A percentile compares a stretch with the other conserved stretches of the same genome.
phyloP scores from a whole-genome alignment of 169 alveolate genomes.

The Cryptosporidium sp. region DNA sequence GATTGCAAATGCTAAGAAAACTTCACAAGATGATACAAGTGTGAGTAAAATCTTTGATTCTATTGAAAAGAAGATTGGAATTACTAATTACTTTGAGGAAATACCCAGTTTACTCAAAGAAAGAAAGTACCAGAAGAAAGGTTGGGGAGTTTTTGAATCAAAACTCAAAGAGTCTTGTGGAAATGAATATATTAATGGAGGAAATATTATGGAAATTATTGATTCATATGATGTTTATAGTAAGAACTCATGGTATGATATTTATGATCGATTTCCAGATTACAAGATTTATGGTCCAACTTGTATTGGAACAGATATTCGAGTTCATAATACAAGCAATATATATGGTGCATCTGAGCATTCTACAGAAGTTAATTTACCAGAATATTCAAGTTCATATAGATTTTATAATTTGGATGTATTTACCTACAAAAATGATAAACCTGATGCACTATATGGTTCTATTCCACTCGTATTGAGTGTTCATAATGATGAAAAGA shows the following conservation, averaged over 20 bases:
- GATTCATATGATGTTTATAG: slow-evolving; percentile 50
- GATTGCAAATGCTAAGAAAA: slow-evolving; percentile 11
- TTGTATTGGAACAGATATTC: slow-evolving; percentile 77
- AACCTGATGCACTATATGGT: slow-evolving; percentile 70
- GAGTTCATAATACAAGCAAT: slow-evolving; percentile 46
- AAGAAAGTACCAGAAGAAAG: slow-evolving; percentile 43
- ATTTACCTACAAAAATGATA: slow-evolving; percentile 69
- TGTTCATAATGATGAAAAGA: slow-evolving; percentile 8
- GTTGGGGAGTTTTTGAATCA: slow-evolving; percentile 36
- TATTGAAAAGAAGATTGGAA: slow-evolving; percentile 17
- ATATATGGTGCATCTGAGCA: slow-evolving; percentile 81
- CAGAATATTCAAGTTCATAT: slow-evolving; percentile 81
- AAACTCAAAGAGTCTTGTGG: slow-evolving; percentile 16
- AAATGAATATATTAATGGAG: slow-evolving; percentile 4
- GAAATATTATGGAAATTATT: slow-evolving; percentile 18
- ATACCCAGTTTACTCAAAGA: slow-evolving; percentile 18
- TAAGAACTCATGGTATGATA: slow-evolving; percentile 77
- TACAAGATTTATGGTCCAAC: slow-evolving; percentile 78
- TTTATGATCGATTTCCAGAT: slow-evolving; percentile 71
- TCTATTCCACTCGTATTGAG: slow-evolving; percentile 31
- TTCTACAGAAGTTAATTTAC: slow-evolving; percentile 69
- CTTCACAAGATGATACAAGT: neutral
- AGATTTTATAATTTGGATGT: slow-evolving; percentile 84
- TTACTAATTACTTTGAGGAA: slow-evolving; percentile 22
- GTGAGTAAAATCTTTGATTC: slow-evolving; percentile 8